Base-by-base conservation (phyloP, 2,329 filamentous ascomycete genomes). In the Hymenoscyphus salicellus region DNA sequence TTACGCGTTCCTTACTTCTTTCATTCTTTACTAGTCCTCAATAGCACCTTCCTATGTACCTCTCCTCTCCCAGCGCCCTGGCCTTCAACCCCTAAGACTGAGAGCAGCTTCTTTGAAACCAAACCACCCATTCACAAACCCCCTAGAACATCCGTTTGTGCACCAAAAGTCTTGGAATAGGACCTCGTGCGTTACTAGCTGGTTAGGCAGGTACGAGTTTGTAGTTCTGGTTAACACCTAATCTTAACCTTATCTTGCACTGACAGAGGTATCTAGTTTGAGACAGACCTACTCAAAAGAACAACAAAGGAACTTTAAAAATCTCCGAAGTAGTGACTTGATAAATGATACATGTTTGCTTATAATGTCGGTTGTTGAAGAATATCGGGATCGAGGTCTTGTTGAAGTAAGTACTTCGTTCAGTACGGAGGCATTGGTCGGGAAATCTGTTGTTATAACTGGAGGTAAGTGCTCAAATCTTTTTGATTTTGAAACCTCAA, bases 401-500 rank as follows among this genome's bases (percentile, higher is more conserved):
- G 26, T 55, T 14, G 33, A 55, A n/a, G 49, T 36, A 3, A 61
- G 28, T 23, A 36, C 8, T 14, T 55, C 60, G n/a, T 30, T 62
- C 6, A 62, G 36, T 7, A 41, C 26, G 7, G 28, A 56, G 17
- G 36, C 17, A n/a, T 2, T 62, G 1, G 23, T n/a, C 10, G 55
- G 41, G 36, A 63, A 63, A 36, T 58, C 55, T 26, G 61, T 63
- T 7, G 11, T 63, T 2, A 33, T 63, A 10, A 63, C 55, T 4
- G 61, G 55, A 49, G 61, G 61, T 63, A 6, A 58, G 36, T 33
- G 5, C 11, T 17, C 14, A 17, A 17, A 16, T 17, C 14, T 11
- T 11, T 11, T 1, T 36, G 3, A 36, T 36, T 36, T 6, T 33
- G 7, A 33, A 33, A 6, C 10, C 5, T 8, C 10, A 8, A 33